Conservation (phyloP, 345 rosid genomes). For the Ceriops zippeliana region DNA sequence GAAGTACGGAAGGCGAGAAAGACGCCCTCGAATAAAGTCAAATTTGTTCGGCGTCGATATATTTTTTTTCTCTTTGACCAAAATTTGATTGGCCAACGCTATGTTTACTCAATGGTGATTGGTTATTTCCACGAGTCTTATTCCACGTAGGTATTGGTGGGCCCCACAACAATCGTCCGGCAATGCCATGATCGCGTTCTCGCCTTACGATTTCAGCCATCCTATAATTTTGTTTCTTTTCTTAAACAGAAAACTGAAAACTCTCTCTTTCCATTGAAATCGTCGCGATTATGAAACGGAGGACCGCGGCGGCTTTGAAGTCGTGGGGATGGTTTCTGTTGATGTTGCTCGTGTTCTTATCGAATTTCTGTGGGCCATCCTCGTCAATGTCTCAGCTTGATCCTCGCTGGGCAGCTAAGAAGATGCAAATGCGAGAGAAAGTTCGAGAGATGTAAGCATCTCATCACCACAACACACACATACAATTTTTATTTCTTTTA, state of each 20-base stretch:
- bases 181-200: too few species aligned
- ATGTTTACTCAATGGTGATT: background rate
- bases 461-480: background rate
- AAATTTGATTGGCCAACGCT: conserved; percentile 15
- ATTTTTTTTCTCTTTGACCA: background rate
- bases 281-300: background rate
- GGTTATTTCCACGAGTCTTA: conserved; percentile 11
- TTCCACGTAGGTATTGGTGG: background rate
- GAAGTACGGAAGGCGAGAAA: too few species aligned
- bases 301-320: conserved; percentile 19
- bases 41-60: too few species aligned
- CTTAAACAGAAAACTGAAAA: too few species aligned
- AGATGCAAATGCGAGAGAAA: conserved; percentile 69
- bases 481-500: background rate
- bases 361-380: conserved; percentile 19
- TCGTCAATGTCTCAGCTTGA: conserved; percentile 32
- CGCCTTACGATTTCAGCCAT: too few species aligned
- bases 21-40: too few species aligned
- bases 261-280: background rate
- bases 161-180: too few species aligned
- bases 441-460: conserved; percentile 74
- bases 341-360: conserved; percentile 41
- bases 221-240: too few species aligned
- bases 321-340: conserved; percentile 33
- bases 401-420: conserved; percentile 53